Evolutionary conservation across 129 eudicot species (phyloP).

Genomic region (Flaveria bidentis): DNA sequence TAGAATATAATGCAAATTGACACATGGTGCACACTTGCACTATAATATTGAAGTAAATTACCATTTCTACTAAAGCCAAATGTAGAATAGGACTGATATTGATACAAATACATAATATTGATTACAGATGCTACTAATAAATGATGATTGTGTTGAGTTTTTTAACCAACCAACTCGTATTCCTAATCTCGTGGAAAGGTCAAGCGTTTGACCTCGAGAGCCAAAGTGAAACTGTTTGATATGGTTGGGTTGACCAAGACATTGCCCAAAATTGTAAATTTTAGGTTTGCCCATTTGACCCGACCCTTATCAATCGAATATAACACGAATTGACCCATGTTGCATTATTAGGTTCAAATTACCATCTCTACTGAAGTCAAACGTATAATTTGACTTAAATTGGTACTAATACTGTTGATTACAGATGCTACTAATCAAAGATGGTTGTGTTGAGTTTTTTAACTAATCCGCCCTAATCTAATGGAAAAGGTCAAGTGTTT

Average conservation of each 20-base stretch:
- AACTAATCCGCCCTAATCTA: neutral
- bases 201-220: neutral
- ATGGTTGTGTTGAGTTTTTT: neutral
- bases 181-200: neutral
- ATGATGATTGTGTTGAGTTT: neutral
- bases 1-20: neutral
- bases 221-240: neutral
- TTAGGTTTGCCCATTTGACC: neutral
- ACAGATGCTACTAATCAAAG: neutral
- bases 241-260: neutral
- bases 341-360: neutral
- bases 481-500: neutral
- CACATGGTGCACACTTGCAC: neutral
- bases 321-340: neutral
- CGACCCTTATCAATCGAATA: neutral
- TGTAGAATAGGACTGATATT: neutral
- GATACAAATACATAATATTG: neutral
- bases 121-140: neutral
- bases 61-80: neutral
- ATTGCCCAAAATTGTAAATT: neutral
- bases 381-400: neutral
- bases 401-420: neutral
- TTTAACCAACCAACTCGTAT: neutral
- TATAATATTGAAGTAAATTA: neutral
- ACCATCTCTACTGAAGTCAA: neutral